Evolutionary conservation across 352 stramenopile species (phyloP), one percentile per base, ranked within the genome.

Genomic region (Pythium brachiatum): DNA sequence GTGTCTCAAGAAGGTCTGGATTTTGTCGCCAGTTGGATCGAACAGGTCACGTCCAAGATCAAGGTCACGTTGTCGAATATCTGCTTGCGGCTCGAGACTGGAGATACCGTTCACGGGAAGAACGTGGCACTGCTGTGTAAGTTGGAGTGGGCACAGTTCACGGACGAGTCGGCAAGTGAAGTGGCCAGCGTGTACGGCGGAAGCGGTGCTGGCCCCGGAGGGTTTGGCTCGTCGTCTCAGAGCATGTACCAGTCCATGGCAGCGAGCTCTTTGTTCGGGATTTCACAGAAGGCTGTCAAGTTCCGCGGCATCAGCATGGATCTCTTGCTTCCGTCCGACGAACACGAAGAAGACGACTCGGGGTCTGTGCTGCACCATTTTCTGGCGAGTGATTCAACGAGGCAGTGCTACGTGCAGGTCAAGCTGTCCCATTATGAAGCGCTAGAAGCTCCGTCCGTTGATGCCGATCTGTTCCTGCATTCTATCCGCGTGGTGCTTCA

Each of bases 1-100:
- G 77, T 94, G 12, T 94, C 87, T 16, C 85, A 94, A 57, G 87
- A 96, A 90, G 85, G 87, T 36, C 79, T 96, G 23, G 87, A 96
- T 66, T 96, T 96, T 66, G 87, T 96, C 26, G 87, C 87, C 21
- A 92, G 81, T 51, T 96, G 87, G 87, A 96, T 96, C 55, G 87
- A 96, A 59, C 87, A 93, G 43, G 87, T 96, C 13, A 94, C 87
- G 57, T 94, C 85, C 44, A 96, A 94, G 62, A 94, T 96, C 67
- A 96, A 96, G 66, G 74, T 96, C 7, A 95, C 86, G 34, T 52
- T 95, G 46, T 90, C 86, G 20, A 95, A 95, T 64, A 85, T 95
- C 55, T 95, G 86, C 29, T 48, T 94, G 32, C 72, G 83, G 1
- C 56, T 95, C 15, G 85, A 94, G 67, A 90, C 86, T 0, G 73